phyloP scores from a whole-genome alignment of 1,284 basidiomycete species.

The Cryptococcus sp. region DNA sequence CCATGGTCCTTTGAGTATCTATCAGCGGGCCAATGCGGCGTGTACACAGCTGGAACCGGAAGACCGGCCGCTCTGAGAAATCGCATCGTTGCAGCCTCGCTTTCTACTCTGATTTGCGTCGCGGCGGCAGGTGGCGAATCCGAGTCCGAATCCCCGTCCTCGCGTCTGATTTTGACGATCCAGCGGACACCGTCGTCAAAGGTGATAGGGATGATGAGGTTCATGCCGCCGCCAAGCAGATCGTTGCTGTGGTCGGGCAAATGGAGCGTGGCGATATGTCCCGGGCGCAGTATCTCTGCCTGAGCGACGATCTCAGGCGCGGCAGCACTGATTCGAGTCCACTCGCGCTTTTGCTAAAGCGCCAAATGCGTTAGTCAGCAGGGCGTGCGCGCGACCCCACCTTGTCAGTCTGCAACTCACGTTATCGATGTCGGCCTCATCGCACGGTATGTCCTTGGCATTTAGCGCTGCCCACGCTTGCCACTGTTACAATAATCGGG shows the following conservation, averaged over 20 bases:
- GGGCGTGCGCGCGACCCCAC: no score
- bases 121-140: neutral
- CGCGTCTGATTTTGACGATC: slow-evolving; percentile 12
- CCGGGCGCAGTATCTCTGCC: neutral
- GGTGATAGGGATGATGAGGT: slow-evolving; percentile 12
- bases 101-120: neutral
- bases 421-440: no score
- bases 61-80: neutral
- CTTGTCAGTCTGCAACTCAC: no score
- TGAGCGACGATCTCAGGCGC: neutral
- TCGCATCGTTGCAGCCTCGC: neutral
- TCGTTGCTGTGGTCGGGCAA: neutral
- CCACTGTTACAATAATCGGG: no score
- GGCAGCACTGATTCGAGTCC: no score
- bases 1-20: neutral
- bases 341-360: no score
- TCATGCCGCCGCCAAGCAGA: neutral
- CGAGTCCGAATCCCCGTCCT: neutral
- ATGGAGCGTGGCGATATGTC: neutral
- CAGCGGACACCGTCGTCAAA: slow-evolving; percentile 25
- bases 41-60: neutral
- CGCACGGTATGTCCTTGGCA: no score
- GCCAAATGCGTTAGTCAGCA: no score
- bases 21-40: neutral
- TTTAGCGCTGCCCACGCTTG: no score